Base-by-base conservation (phyloP, 352 stramenopile species). In the Globisporangium echinulatum region DNA sequence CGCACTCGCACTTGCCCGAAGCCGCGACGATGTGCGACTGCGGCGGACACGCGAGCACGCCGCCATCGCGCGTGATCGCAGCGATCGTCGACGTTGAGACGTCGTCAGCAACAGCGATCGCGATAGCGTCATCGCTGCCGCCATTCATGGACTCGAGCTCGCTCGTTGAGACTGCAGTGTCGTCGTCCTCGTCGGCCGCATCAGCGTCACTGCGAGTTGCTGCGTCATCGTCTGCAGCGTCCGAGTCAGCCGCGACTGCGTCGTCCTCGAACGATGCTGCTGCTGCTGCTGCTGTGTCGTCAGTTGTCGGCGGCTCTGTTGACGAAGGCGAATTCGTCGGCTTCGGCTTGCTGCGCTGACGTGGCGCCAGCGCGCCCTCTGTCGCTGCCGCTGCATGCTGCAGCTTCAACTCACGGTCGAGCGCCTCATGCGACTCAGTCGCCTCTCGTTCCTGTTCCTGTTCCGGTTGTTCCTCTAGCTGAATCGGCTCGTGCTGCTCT, bases 1-100 rank as follows among this genome's bases (percentile, higher is more conserved):
- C 58, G 49, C 77, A 84, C 58, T 82, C 77, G 53, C 77, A 86
- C 11, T 74, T 54, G 1, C 73, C 75, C 5, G 77, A 33, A 33
- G 25, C 49, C 13, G 37, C 60, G 15, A 62, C 63, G 8, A 64
- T 50, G 5, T 69, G 59, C 1, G 79, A 62, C 52, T 84, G 66
- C 50, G 61, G 15, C 4, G 79, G 76, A 44, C 79, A 88, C 19
- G 51, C 58, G 0, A 19, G 40, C 25, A 56, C 54, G 9, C 39
- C 48, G 14, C 4, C 17, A 13, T 8, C n/a, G 7, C 14, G 6
- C 14, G 17, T 33, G 19, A 7, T 54, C 47, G 47, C 15, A 15
- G 38, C 14, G 13, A 40, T 43, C 25, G 53, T 6, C n/a, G 40
- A 10, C 14, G 40, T 7, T 19, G 11, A 4, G 46, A 50, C 13